phyloP scores from a whole-genome alignment of 768 basidiomycete genomes.

The Cyclocybe cylindracea region DNA sequence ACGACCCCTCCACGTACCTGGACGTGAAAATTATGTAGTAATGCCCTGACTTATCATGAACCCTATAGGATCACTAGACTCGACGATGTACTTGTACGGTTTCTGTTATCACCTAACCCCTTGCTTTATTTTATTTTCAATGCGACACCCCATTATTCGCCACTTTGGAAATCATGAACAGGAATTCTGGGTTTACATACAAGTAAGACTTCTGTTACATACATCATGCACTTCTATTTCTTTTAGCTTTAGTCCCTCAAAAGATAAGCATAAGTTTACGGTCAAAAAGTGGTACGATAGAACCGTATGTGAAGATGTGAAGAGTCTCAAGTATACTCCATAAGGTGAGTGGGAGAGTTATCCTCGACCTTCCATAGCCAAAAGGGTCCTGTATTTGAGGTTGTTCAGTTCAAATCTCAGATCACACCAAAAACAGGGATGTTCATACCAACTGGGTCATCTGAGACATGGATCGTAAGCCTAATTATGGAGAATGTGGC shows the following conservation, averaged over 20 bases:
- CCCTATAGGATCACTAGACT: conserved; percentile 3
- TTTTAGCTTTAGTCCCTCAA: not conserved
- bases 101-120: not conserved
- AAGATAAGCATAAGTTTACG: not conserved
- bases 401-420: not conserved
- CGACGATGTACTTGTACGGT: conserved; percentile 4
- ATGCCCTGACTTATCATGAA: not conserved
- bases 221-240: not conserved
- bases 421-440: not conserved
- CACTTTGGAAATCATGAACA: not conserved
- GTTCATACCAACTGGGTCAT: conserved; percentile 62
- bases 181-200: too few relatives aligned
- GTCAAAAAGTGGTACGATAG: conserved; percentile 1
- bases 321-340: conserved; percentile 30
- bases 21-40: too few relatives aligned
- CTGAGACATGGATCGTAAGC: conserved; percentile 26
- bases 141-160: not conserved
- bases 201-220: not conserved
- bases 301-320: not conserved
- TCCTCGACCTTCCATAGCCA: conserved; percentile 68
- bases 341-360: conserved; percentile 33
- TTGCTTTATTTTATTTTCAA: not conserved
- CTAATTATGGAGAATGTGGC: not conserved
- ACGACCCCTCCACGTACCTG: not conserved
- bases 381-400: conserved; percentile 53